phyloP scores from a whole-genome alignment of 495 filamentous ascomycete genomes.

The Jackrogersella multiformis region DNA sequence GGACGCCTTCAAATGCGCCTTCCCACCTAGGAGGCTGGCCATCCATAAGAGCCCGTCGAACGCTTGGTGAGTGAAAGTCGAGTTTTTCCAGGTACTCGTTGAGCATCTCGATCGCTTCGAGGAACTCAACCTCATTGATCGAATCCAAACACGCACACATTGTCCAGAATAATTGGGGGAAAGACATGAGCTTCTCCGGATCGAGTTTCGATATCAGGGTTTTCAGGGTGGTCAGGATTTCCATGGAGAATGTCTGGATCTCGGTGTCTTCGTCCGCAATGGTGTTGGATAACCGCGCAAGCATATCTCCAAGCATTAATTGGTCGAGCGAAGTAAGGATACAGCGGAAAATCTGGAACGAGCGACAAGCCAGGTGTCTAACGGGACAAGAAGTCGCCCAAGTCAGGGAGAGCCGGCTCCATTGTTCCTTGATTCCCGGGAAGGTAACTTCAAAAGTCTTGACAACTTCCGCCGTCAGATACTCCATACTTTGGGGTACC shows the following conservation, averaged over 20 bases:
- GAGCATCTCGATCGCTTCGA: constrained; percentile 91
- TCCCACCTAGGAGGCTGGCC: constrained; percentile 89
- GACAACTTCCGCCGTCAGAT: constrained; percentile 80
- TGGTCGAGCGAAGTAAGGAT: constrained; percentile 90
- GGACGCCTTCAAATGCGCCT: constrained; percentile 85
- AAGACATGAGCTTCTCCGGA: constrained; percentile 80
- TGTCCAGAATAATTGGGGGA: constrained; percentile 96
- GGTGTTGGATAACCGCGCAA: constrained; percentile 91
- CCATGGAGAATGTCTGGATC: constrained; percentile 96
- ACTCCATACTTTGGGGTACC: constrained; percentile 87
- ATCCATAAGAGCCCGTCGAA: constrained; percentile 75
- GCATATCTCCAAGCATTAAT: constrained; percentile 93
- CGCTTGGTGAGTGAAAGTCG: constrained; percentile 75
- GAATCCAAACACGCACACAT: constrained; percentile 95
- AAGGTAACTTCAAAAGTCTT: constrained; percentile 85
- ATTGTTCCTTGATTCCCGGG: constrained; percentile 87
- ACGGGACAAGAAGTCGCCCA: constrained; percentile 98
- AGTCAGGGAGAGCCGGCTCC: constrained; percentile 86
- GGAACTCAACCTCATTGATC: constrained; percentile 92
- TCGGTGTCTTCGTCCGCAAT: constrained; percentile 92
- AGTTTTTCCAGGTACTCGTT: constrained; percentile 85
- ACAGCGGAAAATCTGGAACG: constrained; percentile 96
- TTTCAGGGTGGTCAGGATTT: constrained; percentile 92
- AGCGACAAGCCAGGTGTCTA: constrained; percentile 93
- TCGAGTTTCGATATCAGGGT: constrained; percentile 86